Conservation (phyloP, 257 asterid species). For the Avicennia marina region DNA sequence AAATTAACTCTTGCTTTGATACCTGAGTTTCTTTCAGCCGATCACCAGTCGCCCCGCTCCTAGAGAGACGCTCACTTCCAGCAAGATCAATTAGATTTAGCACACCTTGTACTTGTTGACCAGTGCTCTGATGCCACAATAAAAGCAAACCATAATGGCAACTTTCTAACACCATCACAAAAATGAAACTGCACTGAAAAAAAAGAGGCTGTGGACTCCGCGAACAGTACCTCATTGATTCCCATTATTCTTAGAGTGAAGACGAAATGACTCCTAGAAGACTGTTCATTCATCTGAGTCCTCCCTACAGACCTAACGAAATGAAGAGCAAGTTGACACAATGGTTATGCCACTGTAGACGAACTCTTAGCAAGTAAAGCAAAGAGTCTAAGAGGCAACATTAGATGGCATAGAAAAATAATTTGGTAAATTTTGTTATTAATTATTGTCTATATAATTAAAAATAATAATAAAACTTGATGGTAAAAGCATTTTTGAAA, state of each 20-base stretch:
- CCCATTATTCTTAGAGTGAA: conserved; percentile 81
- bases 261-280: conserved; percentile 92
- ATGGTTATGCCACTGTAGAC: too few relatives aligned
- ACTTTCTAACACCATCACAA: background rate
- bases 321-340: too few relatives aligned
- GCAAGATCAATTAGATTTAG: conserved; percentile 89
- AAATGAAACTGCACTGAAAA: too few relatives aligned
- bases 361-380: too few relatives aligned
- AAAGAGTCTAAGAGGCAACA: too few relatives aligned
- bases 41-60: conserved; percentile 89
- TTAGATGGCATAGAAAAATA: too few relatives aligned
- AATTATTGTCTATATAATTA: too few relatives aligned
- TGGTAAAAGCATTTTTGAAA: background rate
- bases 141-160: conserved; percentile 5
- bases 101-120: conserved; percentile 88
- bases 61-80: conserved; percentile 96
- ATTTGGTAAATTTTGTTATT: too few relatives aligned
- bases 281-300: conserved; percentile 95
- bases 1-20: conserved; percentile 8
- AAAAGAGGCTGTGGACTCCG: background rate
- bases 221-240: conserved; percentile 64
- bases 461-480: background rate
- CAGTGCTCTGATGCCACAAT: conserved; percentile 55
- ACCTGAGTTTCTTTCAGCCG: conserved; percentile 96
- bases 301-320: conserved; percentile 75